Evolutionary conservation across 176 grass and related monocot species (phyloP), one percentile per base, ranked within the genome.

Genomic region (Lolium perenne): DNA sequence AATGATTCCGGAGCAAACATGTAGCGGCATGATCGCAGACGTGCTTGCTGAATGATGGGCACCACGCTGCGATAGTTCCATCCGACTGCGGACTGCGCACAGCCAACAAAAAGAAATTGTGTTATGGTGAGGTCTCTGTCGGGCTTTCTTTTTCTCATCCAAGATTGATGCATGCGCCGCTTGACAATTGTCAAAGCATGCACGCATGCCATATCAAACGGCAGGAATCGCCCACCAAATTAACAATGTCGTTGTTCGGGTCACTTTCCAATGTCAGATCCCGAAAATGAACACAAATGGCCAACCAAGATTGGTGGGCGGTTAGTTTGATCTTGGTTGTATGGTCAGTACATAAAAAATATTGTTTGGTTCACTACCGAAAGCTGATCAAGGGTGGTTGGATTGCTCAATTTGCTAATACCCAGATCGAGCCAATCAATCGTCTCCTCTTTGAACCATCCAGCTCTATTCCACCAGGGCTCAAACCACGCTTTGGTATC

Each of bases 1-100:
- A 76, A 80, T 83, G 50, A 83, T 83, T 38, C 49, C 21, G 8
- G 46, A 11, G 16, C 45, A 20, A 40, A 38, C 67, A 17, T n/a
- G 15, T 3, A 18, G 14, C 18, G 35, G 4, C 38, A 17, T 81
- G 26, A 53, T 62, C 80, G 11, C 40, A 7, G 58, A 71, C 62
- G 86, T 69, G 78, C 70, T 67, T 7, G 11, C 10, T 10, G 3
- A 29, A 90, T 86, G n/a, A 82, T 90, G 78, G 61, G 16, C 48
- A 25, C 13, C 57, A 57, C 41, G 47, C 71, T 56, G 23, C 5
- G 32, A 35, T 35, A 35, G 32, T 35, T 35, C 32, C 1, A 3
- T 35, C 2, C 26, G 38, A 58, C 32, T 5, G 45, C 1, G 29
- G 10, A 10, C 15, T 10, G 12, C 2, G 32, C 29, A 9, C 75